phyloP scores from a whole-genome alignment of 352 stramenopile species.

The Pythium plurisporium region DNA sequence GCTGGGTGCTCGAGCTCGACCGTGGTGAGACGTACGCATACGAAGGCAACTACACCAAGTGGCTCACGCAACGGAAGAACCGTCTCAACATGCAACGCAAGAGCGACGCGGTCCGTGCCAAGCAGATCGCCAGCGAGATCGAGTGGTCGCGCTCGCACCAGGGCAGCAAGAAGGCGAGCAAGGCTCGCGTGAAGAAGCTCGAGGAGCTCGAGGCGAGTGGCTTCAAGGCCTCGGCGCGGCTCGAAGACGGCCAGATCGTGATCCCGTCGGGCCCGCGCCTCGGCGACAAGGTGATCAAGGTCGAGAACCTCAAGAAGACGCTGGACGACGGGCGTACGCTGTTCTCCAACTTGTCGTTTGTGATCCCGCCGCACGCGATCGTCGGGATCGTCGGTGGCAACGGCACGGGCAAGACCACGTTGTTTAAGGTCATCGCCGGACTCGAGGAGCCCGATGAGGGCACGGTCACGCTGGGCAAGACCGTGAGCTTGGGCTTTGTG shows the following conservation, averaged over 20 bases:
- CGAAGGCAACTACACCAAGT: constrained; percentile 99
- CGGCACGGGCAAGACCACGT: constrained; percentile 95
- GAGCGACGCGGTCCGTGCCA: constrained; percentile 83
- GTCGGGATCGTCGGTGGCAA: constrained; percentile 98
- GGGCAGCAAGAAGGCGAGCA: constrained; percentile 85
- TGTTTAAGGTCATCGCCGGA: constrained; percentile 95
- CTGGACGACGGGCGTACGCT: constrained; percentile 76
- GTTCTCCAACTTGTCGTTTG: constrained; percentile 93
- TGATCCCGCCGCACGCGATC: constrained; percentile 93
- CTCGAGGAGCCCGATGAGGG: constrained; percentile 86
- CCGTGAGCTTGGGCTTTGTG: constrained; percentile 72
- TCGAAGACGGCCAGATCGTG: constrained; percentile 86
- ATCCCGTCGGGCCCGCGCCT: constrained; percentile 92
- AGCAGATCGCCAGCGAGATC: constrained; percentile 91
- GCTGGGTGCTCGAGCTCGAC: constrained; percentile 98
- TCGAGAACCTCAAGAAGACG: constrained; percentile 68
- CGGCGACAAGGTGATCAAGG: constrained; percentile 90
- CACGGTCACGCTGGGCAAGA: constrained; percentile 68
- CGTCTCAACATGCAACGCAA: constrained; percentile 96
- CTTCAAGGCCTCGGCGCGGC: constrained; percentile 40
- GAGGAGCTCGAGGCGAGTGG: constrained; percentile 84
- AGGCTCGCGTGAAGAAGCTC: constrained; percentile 92
- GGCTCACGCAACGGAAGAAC: no score
- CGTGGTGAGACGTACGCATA: constrained; percentile 95
- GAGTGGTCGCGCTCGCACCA: constrained; percentile 91